Conservation (phyloP, 129 eudicot genomes). For the Tagetes erecta region DNA sequence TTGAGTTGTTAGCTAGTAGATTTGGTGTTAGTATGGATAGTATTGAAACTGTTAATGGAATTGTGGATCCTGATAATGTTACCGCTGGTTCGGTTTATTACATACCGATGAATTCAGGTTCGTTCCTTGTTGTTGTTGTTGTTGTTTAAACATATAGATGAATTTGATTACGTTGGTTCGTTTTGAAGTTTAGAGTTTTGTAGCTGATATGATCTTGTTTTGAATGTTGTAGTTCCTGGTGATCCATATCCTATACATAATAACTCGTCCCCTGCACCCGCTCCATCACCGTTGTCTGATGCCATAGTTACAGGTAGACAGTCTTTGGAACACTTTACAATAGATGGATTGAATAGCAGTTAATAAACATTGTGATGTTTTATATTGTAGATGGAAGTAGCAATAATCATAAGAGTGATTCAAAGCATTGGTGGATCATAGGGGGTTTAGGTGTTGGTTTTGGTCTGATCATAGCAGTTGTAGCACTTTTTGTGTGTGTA, state of each 20-base stretch:
- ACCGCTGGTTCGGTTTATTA: constrained; percentile 76
- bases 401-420: constrained; percentile 51
- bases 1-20: constrained; percentile 74
- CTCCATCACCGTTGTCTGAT: constrained; percentile 51
- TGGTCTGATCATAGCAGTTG: constrained; percentile 43
- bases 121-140: neutral
- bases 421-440: constrained; percentile 78
- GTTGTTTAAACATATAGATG: neutral
- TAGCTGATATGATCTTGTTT: neutral
- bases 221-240: constrained; percentile 70
- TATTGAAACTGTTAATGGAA: constrained; percentile 72
- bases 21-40: constrained; percentile 99
- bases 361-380: neutral
- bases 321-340: neutral
- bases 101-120: constrained; percentile 93
- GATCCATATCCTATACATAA: constrained; percentile 65
- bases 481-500: constrained; percentile 43
- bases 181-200: neutral
- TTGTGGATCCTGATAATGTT: constrained; percentile 70
- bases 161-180: constrained; percentile 17
- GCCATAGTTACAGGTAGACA: constrained; percentile 52
- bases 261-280: constrained; percentile 54
- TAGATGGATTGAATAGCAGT: neutral
- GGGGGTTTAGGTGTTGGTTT: constrained; percentile 67
- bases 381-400: constrained; percentile 41